phyloP scores from a whole-genome alignment of 306 rosid genomes.

The Casuarina cunninghamiana region DNA sequence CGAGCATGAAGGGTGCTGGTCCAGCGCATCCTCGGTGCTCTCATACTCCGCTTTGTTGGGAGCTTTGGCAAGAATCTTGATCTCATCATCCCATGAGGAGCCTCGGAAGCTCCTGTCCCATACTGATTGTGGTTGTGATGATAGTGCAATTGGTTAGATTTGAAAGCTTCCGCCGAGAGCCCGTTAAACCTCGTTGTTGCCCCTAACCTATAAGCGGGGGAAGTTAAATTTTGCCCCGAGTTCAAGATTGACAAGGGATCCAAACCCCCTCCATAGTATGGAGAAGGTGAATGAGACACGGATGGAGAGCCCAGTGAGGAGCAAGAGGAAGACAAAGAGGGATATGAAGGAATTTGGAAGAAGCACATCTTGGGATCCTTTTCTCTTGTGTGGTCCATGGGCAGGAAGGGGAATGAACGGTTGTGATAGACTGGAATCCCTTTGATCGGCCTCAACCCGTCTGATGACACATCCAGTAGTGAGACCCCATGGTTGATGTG shows the following conservation, averaged over 20 bases:
- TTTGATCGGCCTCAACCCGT: slow-evolving; percentile 67
- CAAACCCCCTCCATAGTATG: slow-evolving; percentile 31
- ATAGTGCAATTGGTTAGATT: slow-evolving; percentile 63
- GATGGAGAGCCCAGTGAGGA: slow-evolving; percentile 22
- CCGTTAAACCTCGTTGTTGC: slow-evolving; percentile 49
- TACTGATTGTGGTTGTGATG: slow-evolving; percentile 29
- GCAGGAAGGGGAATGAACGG: slow-evolving; percentile 80
- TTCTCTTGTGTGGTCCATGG: slow-evolving; percentile 43
- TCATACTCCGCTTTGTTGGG: slow-evolving; percentile 78
- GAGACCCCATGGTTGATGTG: slow-evolving; percentile 51
- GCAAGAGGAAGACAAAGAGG: slow-evolving; percentile 26
- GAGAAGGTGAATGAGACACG: slow-evolving; percentile 25
- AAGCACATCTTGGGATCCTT: slow-evolving; percentile 56
- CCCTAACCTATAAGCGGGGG: slow-evolving; percentile 31
- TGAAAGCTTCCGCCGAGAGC: slow-evolving; percentile 37
- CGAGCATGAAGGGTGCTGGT: slow-evolving; percentile 84
- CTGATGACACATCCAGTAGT: slow-evolving; percentile 50
- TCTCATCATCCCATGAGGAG: slow-evolving; percentile 63
- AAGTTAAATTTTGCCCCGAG: slow-evolving; percentile 30
- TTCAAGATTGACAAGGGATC: slow-evolving; percentile 53
- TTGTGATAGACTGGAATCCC: slow-evolving; percentile 88
- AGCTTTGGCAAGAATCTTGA: slow-evolving; percentile 75
- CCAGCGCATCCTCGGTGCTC: slow-evolving; percentile 97
- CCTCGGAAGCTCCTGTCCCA: slow-evolving; percentile 41
- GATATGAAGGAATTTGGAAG: slow-evolving; percentile 45